Evolutionary conservation across 352 stramenopile species (phyloP), one percentile per base, ranked within the genome.

Genomic region (Globisporangium nagaii): DNA sequence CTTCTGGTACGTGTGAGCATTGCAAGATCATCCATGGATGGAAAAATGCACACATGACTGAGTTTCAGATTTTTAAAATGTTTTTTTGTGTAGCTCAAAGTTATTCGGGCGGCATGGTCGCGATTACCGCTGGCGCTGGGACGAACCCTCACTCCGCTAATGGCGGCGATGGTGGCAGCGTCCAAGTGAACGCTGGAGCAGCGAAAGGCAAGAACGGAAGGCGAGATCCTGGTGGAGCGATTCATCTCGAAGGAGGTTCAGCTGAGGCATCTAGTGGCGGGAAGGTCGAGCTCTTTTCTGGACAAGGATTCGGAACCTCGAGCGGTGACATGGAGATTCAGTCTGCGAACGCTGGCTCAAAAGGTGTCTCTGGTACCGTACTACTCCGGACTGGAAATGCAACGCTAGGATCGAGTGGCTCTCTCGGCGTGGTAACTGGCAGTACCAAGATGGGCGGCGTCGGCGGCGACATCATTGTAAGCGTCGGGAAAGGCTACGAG

Each of bases 281-380:
- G 19, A 84, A 75, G 24, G 65, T 92, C 42, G 71, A 89, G 52
- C 32, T 92, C 12, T 72, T 60, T 42, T 84, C 71, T 41, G 82
- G 82, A 24, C 52, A 63, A 44, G 71, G 79, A 3, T 53, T 37
- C 12, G 20, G 58, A 48, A 71, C 77, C n/a, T 81, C 71, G 34
- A 92, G 82, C 60, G 82, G 82, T 39, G 77, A 89, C 56, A 75
- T 90, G 36, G 53, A 66, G 22, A 56, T 90, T 9, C 62, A 73
- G 43, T 86, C 79, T 24, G 74, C 76, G 6, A 83, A 88, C 47
- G 84, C 82, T 43, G 90, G 87, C 28, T 60, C 56, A n/a, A 79
- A 77, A 59, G 89, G 88, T 41, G 84, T 90, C 1, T 95, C 83
- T 47, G 90, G 90, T 39, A 71, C 79, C 10, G 55, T 97, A 40